Evolutionary conservation across 495 filamentous ascomycete genomes (phyloP).

Genomic region (Podospora pseudopauciseta): DNA sequence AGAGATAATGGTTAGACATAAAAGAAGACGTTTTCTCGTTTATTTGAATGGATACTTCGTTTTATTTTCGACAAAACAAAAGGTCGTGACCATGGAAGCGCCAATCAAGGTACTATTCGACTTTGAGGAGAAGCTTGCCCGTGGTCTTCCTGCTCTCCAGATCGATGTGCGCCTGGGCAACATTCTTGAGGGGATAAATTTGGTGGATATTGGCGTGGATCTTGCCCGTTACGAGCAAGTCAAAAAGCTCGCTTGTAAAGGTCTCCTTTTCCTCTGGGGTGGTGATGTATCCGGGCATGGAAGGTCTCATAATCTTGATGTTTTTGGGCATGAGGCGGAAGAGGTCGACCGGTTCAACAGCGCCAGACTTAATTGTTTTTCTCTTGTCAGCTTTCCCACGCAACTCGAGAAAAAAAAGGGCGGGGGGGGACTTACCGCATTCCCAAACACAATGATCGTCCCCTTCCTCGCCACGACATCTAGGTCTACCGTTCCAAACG

Average conservation of each 20-base stretch:
- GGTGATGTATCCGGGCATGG: slow-evolving; percentile 67
- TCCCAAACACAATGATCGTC: slow-evolving; percentile 80
- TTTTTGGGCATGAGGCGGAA: slow-evolving; percentile 71
- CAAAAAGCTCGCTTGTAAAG: slow-evolving; percentile 72
- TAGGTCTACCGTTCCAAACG: slow-evolving; percentile 74
- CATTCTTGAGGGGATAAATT: slow-evolving; percentile 74
- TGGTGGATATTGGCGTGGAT: slow-evolving; percentile 75
- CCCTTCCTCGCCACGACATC: slow-evolving; percentile 79
- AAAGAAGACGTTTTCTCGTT: background rate
- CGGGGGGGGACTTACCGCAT: slow-evolving; percentile 56
- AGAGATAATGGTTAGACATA: background rate
- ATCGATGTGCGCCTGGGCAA: slow-evolving; percentile 72
- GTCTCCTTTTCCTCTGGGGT: slow-evolving; percentile 72
- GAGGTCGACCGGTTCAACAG: slow-evolving; percentile 72
- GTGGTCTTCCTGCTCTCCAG: slow-evolving; percentile 78
- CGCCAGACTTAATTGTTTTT: slow-evolving; percentile 47
- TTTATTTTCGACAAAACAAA: background rate
- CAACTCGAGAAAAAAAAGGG: too few species aligned
- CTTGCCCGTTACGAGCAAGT: slow-evolving; percentile 61
- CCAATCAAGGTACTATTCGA: background rate
- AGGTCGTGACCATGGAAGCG: background rate
- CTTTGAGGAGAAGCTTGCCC: slow-evolving; percentile 67
- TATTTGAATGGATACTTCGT: background rate
- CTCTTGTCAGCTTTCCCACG: slow-evolving; percentile 7
- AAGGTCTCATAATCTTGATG: slow-evolving; percentile 71